Evolutionary conservation across 2,329 filamentous ascomycete genomes (phyloP).

Genomic region (Lecanicillium sp.): DNA sequence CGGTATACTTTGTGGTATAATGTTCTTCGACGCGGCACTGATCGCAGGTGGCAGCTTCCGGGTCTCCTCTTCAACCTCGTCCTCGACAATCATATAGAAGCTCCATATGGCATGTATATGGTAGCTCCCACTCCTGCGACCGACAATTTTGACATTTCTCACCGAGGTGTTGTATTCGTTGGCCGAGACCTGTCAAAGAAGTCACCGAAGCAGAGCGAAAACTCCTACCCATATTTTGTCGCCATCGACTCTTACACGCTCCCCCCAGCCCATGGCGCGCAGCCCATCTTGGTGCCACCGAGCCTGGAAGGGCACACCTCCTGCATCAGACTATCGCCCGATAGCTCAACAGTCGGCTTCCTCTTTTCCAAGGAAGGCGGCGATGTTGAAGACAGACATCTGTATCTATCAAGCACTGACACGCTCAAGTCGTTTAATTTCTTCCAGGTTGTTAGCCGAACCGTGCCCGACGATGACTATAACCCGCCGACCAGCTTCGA

Average conservation of each 20-base stretch:
- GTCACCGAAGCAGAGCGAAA: conserved; percentile 12
- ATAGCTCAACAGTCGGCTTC: conserved; percentile 32
- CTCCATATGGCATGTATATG: conserved; percentile 24
- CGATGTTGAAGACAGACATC: conserved; percentile 21
- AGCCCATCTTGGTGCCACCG: conserved; percentile 19
- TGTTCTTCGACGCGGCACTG: conserved; percentile 20
- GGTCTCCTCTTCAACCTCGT: conserved; percentile 29
- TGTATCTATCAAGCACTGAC: conserved; percentile 27
- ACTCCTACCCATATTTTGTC: conserved; percentile 27
- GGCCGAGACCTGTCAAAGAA: conserved; percentile 18
- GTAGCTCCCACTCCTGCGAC: conserved; percentile 15
- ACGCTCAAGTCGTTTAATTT: conserved; percentile 15
- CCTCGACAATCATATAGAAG: conserved; percentile 25
- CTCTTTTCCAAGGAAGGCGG: conserved; percentile 22
- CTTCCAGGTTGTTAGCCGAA: conserved; percentile 7
- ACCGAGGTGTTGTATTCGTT: conserved; percentile 30
- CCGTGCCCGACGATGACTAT: conserved; percentile 18
- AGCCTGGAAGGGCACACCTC: conserved; percentile 16
- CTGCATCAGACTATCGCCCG: conserved; percentile 30
- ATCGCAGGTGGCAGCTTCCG: conserved; percentile 26
- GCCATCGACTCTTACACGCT: conserved; percentile 27
- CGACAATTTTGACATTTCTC: conserved; percentile 28
- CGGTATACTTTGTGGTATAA: conserved; percentile 35
- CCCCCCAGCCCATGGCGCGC: conserved; percentile 18
- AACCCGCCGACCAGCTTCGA: conserved; percentile 28